Conservation (phyloP, 129 eudicot species). For the Arctium lappa region DNA sequence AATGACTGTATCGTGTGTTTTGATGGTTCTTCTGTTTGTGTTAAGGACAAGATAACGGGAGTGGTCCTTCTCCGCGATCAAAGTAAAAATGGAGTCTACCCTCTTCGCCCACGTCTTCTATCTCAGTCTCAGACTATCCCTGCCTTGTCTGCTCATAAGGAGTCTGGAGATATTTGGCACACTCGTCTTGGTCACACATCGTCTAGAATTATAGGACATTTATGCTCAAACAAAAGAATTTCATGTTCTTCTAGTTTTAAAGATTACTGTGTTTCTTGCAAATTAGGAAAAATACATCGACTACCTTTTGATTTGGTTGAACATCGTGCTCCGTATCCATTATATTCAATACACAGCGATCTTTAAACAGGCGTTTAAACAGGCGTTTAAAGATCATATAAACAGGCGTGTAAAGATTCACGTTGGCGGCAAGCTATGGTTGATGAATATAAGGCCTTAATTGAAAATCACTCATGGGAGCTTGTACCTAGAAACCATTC, state of each 20-base stretch:
- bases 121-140: neutral
- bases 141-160: neutral
- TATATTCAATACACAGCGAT: neutral
- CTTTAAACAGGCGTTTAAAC: neutral
- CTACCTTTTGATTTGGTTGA: neutral
- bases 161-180: neutral
- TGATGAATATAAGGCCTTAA: too few relatives aligned
- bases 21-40: slow-evolving; percentile 4
- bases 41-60: neutral
- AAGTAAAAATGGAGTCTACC: neutral
- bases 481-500: too few relatives aligned
- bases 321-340: neutral
- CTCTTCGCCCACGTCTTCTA: neutral
- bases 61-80: neutral
- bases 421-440: too few relatives aligned
- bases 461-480: too few relatives aligned
- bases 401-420: too few relatives aligned
- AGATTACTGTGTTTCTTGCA: neutral
- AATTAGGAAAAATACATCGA: neutral
- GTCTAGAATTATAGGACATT: neutral
- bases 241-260: neutral
- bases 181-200: neutral
- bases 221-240: neutral
- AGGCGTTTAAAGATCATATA: too few relatives aligned
- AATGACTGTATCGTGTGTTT: neutral